phyloP scores from a whole-genome alignment of 768 basidiomycete genomes.

The Suillus discolor region DNA sequence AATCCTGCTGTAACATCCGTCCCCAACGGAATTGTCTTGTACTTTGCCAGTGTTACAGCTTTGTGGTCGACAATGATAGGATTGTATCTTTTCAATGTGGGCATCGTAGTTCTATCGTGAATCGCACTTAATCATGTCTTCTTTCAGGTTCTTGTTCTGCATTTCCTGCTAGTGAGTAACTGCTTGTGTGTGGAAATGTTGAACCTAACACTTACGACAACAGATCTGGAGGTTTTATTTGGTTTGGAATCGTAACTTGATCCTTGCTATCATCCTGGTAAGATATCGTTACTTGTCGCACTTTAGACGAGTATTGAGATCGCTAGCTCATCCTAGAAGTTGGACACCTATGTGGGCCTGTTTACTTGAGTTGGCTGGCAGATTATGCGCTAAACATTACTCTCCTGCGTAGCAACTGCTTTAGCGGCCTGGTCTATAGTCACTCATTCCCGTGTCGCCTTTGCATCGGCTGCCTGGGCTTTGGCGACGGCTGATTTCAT shows the following conservation, averaged over 20 bases:
- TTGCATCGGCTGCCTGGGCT: no score
- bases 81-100: background rate
- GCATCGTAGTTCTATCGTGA: background rate
- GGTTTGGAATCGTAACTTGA: constrained; percentile 2
- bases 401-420: background rate
- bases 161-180: constrained; percentile 8
- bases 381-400: background rate
- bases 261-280: background rate
- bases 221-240: constrained; percentile 13
- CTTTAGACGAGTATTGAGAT: background rate
- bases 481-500: constrained; percentile 5
- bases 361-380: background rate
- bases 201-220: background rate
- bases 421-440: background rate
- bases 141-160: constrained; percentile 1
- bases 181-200: background rate
- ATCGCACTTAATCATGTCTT: no score
- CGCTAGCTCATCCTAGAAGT: constrained; percentile 2
- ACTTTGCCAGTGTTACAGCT: background rate
- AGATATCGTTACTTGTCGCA: background rate
- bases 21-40: background rate
- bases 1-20: background rate
- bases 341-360: constrained; percentile 2
- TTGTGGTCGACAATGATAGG: background rate
- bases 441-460: no score